Base-by-base conservation (phyloP, 2,329 filamentous ascomycete genomes). In the Aspergillus puulaauensis region DNA sequence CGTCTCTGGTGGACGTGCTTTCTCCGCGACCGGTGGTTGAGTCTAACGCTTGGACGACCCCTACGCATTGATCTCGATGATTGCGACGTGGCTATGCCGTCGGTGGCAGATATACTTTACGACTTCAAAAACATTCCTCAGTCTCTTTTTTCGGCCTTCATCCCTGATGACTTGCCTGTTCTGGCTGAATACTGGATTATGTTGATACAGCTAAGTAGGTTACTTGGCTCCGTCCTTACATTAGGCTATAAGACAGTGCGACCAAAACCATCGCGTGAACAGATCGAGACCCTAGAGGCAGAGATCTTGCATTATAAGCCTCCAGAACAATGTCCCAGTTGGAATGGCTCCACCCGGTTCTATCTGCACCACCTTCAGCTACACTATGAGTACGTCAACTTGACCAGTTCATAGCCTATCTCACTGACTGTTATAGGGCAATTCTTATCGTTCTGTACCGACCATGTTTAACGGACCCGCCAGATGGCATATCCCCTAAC, bases 1-100 rank as follows among this genome's bases (percentile, higher is more conserved):
- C 72, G 73, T 11, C 67, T 78, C 19, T 78, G 75, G 76, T 76
- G 74, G 75, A 73, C 67, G 39, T 76, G 71, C 53, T 69, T 77
- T 49, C 70, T 72, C 40, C 70, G 77, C 37, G 76, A 79, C 62
- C 68, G 73, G 4, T 78, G 75, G 76, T 61, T 77, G 17, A 70
- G 74, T 39, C 66, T 77, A 7, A 73, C 68, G 0, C 61, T 76
- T 56, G 76, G 76, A 1, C 69, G 77, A 41, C 77, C 76, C 27
- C 62, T 77, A 61, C 70, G 77, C 6, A 75, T 76, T 44, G 63
- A 74, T 56, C 64, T 70, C 4, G 66, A 73, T 39, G 74, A 77
- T 54, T 76, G 71, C 57, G 73, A 77, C 52, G 65, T 68, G 1
- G 61, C 67, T 1, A 67, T 70, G 62, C 72, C 73, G 6, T 60